Base-by-base conservation (phyloP, 441 rosid species). In the California macrophylla region DNA sequence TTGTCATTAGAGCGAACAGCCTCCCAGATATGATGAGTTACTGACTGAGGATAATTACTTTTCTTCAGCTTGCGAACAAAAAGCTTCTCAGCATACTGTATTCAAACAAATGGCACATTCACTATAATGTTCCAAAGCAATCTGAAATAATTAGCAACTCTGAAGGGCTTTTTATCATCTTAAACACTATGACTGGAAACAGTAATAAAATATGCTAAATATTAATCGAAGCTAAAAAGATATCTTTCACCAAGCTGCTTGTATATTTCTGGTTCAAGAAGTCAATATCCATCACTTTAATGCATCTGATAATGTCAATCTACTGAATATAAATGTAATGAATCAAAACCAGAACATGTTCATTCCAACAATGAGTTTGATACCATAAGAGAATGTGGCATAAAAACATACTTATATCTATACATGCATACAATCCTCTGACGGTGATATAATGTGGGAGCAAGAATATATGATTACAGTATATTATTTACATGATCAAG, bases 31-130 rank as follows among this genome's bases (percentile, higher is more conserved):
- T 87, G 83, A 74, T 82, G 84, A 64, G 83, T 87, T 67, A 81
- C 75, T 73, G 85, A 72, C 63, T 73, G 83, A 30, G 74, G 77
- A 76, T 77, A 79, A 72, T 76, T 81, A 66, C 80, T 75, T 71
- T 88, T 94, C 76, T 74, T 85, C 68, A 60, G 79, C 82, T 78
- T 86, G 68, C 76, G 81, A 64, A 89, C 86, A 78, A 87, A 92
- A 25, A 82, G 67, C 80, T 90, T 92, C 77, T 90, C 95, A 66
- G 85, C 86, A 75, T 90, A 94, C 98, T 94, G 96, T 68, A 79
- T 36, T 47, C 18, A 74, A 71, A 20, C 32, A 12, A n/a, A 56
- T 56, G 6, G 25, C 10, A 8, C 28, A 54, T 54, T 56, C 26
- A 56, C n/a, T 54, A 8, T 15, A 6, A 56, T 52, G n/a, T 23